A percentile compares a stretch with the other conserved stretches of the same genome.
phyloP scores from a whole-genome alignment of 2,329 filamentous ascomycete genomes.

The Alternaria gansuensis region DNA sequence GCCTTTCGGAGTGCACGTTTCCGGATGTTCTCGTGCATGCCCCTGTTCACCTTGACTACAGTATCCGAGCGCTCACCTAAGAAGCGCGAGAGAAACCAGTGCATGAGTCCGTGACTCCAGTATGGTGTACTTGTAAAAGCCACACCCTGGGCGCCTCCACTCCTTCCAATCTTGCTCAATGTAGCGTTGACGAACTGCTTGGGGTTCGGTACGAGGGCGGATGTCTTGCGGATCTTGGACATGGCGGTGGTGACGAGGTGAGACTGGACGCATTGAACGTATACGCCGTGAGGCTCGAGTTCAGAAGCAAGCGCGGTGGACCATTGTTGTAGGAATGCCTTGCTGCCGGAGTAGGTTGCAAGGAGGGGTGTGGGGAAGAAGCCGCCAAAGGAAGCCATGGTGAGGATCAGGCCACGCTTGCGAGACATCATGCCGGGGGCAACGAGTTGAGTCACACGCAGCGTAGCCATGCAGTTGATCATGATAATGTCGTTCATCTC shows the following conservation, averaged over 20 bases:
- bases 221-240: conserved; percentile 90
- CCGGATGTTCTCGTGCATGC: conserved; percentile 84
- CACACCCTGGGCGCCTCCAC: conserved; percentile 78
- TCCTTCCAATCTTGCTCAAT: conserved; percentile 80
- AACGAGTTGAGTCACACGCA: conserved; percentile 86
- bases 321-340: conserved; percentile 98
- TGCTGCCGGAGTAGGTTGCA: conserved; percentile 96
- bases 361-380: conserved; percentile 90
- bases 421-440: conserved; percentile 85
- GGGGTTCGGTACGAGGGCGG: conserved; percentile 79
- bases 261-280: conserved; percentile 89
- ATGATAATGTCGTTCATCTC: conserved; percentile 92
- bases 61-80: conserved; percentile 66
- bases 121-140: conserved; percentile 89
- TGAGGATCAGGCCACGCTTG: conserved; percentile 87
- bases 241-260: conserved; percentile 96
- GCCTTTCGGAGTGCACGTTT: conserved; percentile 83
- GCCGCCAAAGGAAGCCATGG: conserved; percentile 96
- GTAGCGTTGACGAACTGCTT: conserved; percentile 81
- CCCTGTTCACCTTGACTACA: conserved; percentile 68
- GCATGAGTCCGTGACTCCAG: conserved; percentile 90
- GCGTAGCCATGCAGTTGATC: conserved; percentile 92
- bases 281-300: conserved; percentile 79
- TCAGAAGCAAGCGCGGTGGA: conserved; percentile 85
- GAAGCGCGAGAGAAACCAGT: conserved; percentile 76